Evolutionary conservation across 305 asterid genomes (phyloP).

Genomic region (Salvia sclarea): DNA sequence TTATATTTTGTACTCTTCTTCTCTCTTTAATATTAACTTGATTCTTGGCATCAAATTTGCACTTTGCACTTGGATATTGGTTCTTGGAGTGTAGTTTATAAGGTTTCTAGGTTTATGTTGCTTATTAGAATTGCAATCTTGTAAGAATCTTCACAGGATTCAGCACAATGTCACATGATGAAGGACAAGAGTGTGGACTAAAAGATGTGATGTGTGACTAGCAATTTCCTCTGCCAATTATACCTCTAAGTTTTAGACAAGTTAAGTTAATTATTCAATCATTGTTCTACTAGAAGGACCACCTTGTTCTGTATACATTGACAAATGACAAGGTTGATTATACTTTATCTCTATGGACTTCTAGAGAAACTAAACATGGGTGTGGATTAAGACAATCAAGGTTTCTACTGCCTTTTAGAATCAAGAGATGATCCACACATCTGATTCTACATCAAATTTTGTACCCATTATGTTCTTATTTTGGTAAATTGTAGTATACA

Average conservation of each 20-base stretch:
- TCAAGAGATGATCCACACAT: constrained; percentile 12
- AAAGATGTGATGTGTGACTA: constrained; percentile 18
- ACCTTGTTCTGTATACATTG: neutral
- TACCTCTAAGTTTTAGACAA: neutral
- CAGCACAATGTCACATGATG: neutral
- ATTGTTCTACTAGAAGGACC: constrained; percentile 1
- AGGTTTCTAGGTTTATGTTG: neutral
- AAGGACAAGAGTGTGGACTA: neutral
- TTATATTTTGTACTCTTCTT: neutral
- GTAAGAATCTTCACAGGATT: neutral
- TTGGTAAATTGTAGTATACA: constrained; percentile 6
- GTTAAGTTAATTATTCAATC: neutral
- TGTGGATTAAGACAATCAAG: neutral
- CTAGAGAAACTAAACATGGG: neutral
- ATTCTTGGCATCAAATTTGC: neutral
- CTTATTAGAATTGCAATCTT: constrained; percentile 3
- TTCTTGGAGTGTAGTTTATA: neutral
- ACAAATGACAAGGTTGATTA: neutral
- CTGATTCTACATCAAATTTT: neutral
- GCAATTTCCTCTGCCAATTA: neutral
- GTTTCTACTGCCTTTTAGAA: constrained; percentile 1
- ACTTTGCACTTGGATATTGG: neutral
- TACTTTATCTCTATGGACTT: constrained; percentile 17
- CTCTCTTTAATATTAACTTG: neutral
- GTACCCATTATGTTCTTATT: constrained; percentile 12